phyloP scores from a whole-genome alignment of 345 rosid genomes.

The Kernera saxatilis region DNA sequence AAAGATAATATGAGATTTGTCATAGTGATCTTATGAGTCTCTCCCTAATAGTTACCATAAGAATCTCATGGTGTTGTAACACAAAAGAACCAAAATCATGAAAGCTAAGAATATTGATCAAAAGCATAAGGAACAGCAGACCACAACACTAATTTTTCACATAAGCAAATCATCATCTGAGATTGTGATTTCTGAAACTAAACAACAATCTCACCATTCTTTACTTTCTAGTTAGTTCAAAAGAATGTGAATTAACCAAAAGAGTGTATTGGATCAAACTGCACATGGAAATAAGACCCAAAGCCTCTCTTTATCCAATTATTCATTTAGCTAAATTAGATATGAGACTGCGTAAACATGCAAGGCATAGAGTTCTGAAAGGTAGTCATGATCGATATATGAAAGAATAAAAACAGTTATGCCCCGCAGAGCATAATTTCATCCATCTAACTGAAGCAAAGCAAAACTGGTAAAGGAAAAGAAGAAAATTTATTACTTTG shows the following conservation, averaged over 20 bases:
- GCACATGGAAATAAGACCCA: neutral
- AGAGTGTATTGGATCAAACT: neutral
- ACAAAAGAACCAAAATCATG: neutral
- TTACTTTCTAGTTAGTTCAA: neutral
- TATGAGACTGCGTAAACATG: neutral
- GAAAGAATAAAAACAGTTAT: conserved; percentile 15
- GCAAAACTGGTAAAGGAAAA: conserved; percentile 7
- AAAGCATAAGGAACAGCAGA: neutral
- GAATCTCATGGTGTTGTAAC: neutral
- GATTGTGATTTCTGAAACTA: neutral
- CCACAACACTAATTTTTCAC: neutral
- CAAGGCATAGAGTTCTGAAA: conserved; percentile 4
- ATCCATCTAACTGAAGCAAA: conserved; percentile 11
- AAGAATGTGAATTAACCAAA: neutral
- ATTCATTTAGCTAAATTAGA: neutral
- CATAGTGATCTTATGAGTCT: neutral
- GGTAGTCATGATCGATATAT: conserved; percentile 1
- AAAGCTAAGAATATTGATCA: neutral
- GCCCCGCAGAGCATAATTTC: conserved; percentile 11
- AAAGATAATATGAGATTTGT: neutral
- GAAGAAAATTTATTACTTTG: conserved; percentile 16
- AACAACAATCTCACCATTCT: neutral
- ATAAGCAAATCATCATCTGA: neutral
- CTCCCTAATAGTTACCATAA: neutral
- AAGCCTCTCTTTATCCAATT: neutral